Percentiles rank a stretch among this genome's conserved stretches.
These are phyloP conservation scores for Neurospora crassa DNA, from an alignment of 2,329 filamentous ascomycete species.

Conservation along the genomic window DNA sequence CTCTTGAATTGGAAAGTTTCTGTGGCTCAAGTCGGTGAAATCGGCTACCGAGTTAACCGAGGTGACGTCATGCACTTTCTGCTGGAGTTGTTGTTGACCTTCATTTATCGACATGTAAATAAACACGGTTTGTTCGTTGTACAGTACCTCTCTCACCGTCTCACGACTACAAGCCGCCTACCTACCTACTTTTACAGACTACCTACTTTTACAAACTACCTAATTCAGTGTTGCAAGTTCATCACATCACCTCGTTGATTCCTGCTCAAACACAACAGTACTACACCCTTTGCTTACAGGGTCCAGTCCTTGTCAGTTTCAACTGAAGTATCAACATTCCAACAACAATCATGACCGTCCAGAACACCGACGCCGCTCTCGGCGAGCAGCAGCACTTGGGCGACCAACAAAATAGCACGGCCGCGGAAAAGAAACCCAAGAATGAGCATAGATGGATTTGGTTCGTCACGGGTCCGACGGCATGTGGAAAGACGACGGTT, in stretches of 20 bases:
- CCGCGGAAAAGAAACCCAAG: background rate
- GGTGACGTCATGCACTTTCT: background rate
- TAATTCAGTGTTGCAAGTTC: too few species aligned
- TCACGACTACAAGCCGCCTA: background rate
- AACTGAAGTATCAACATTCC: too few species aligned
- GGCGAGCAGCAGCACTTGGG: background rate
- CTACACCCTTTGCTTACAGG: background rate
- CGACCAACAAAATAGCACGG: background rate
- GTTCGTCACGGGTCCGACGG: conserved; percentile 51
- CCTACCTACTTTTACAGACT: background rate
- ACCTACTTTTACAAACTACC: too few species aligned
- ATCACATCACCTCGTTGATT: too few species aligned
- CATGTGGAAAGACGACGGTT: conserved; percentile 52
- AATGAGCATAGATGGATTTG: conserved; percentile 37
- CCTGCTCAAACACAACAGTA: background rate
- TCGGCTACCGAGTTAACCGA: background rate
- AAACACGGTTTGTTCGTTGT: background rate
- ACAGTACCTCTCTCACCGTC: background rate
- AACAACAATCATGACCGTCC: too few species aligned
- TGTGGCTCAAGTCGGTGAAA: background rate
- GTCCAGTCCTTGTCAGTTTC: too few species aligned
- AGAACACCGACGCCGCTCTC: too few species aligned
- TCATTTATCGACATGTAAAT: background rate
- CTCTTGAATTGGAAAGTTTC: background rate
- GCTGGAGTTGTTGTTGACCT: background rate